A percentile compares a stretch with the other conserved stretches of the same genome.
Conservation (phyloP, 2,329 filamentous ascomycete genomes). For the Metarhizium guizhouense region DNA sequence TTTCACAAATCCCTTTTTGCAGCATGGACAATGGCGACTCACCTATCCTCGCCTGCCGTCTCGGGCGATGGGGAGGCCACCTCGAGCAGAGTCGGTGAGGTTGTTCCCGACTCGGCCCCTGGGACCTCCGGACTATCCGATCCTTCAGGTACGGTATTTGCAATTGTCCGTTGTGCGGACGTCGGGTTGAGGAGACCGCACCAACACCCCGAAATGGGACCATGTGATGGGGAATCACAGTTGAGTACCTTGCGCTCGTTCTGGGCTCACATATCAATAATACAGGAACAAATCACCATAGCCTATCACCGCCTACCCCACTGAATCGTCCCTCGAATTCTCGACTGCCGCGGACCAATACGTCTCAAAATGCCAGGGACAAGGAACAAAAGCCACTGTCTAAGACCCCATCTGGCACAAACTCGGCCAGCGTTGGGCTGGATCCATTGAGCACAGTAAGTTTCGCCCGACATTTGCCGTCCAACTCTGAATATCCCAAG, state of each 20-base stretch:
- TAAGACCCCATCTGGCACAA: slow-evolving; percentile 16
- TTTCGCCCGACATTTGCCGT: background rate
- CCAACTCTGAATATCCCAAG: background rate
- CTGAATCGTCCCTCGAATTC: slow-evolving; percentile 12
- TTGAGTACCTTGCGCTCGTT: background rate
- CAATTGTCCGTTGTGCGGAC: background rate
- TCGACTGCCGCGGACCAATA: slow-evolving; percentile 47
- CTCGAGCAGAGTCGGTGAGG: slow-evolving; percentile 16
- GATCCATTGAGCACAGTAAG: slow-evolving; percentile 30
- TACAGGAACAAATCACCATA: slow-evolving; percentile 5
- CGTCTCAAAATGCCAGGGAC: slow-evolving; percentile 35
- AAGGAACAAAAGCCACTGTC: slow-evolving; percentile 19
- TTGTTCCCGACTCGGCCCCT: slow-evolving; percentile 14
- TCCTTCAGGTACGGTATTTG: slow-evolving; percentile 18
- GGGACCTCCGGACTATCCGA: slow-evolving; percentile 19
- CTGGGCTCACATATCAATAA: slow-evolving; percentile 1
- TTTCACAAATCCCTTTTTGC: slow-evolving; percentile 4
- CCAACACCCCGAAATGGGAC: background rate
- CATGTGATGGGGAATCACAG: background rate
- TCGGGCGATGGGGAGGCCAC: slow-evolving; percentile 18
- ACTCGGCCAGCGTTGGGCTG: slow-evolving; percentile 19
- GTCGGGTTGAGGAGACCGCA: background rate
- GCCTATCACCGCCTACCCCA: slow-evolving; percentile 6
- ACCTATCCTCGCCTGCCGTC: slow-evolving; percentile 17
- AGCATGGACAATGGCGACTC: slow-evolving; percentile 28